These are phyloP conservation scores for Crithidia brevicula DNA, from an alignment of 208 protist species.

Conservation along the genomic window DNA sequence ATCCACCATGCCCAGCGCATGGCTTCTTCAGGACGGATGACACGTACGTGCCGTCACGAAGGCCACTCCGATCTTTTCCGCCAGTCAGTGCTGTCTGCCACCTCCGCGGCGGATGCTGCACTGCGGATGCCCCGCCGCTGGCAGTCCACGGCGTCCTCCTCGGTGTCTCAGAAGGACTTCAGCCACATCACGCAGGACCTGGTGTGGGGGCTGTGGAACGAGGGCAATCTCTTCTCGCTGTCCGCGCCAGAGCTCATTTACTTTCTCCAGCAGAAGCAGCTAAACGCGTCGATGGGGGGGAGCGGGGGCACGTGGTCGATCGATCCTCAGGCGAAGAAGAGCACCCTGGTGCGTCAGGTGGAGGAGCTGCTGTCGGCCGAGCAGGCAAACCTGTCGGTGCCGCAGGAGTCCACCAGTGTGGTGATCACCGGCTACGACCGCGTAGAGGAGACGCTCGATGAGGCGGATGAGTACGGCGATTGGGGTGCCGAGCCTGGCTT, in stretches of 20 bases:
- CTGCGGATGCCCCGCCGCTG: slow-evolving; percentile 7
- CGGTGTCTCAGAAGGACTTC: slow-evolving; percentile 22
- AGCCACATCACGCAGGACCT: slow-evolving; percentile 82
- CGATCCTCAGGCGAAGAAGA: slow-evolving; percentile 70
- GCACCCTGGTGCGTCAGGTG: slow-evolving; percentile 83
- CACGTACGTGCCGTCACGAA: no score
- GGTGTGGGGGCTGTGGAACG: slow-evolving; percentile 92
- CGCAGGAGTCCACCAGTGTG: slow-evolving; percentile 29
- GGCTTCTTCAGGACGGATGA: no score
- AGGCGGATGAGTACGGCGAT: slow-evolving; percentile 93
- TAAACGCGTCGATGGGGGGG: slow-evolving; percentile 1
- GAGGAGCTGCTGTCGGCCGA: slow-evolving; percentile 86
- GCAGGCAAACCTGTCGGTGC: slow-evolving; percentile 52
- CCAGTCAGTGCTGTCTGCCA: no score
- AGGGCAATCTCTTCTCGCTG: slow-evolving; percentile 93
- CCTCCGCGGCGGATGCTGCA: not conserved
- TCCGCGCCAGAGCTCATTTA: slow-evolving; percentile 76
- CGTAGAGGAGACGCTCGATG: slow-evolving; percentile 81
- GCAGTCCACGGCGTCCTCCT: slow-evolving; percentile 21
- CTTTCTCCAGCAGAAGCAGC: slow-evolving; percentile 71
- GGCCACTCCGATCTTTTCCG: no score
- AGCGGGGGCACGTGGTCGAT: slow-evolving; percentile 14
- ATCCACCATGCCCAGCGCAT: no score
- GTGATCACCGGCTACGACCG: slow-evolving; percentile 77
- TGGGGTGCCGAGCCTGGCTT: slow-evolving; percentile 90